phyloP scores from a whole-genome alignment of 306 rosid species.

The Begonia peltatifolia region DNA sequence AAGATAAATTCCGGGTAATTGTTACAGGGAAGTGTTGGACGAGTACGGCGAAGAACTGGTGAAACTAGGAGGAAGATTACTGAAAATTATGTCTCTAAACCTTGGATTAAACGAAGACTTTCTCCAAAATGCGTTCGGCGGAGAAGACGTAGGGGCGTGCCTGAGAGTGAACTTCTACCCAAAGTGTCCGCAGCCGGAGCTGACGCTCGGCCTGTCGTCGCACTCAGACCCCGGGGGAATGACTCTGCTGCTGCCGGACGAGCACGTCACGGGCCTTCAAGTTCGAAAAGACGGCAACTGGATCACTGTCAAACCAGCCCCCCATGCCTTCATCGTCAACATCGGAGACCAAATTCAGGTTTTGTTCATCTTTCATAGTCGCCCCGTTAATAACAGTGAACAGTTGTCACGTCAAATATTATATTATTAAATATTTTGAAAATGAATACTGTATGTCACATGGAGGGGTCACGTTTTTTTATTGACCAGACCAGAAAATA shows the following conservation, averaged over 20 bases:
- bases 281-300: neutral
- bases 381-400: too few species aligned
- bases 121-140: neutral
- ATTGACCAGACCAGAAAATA: too few species aligned
- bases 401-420: neutral
- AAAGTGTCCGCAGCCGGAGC: neutral
- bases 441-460: neutral
- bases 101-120: neutral
- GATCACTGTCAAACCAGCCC: neutral
- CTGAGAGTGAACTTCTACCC: neutral
- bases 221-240: neutral
- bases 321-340: neutral
- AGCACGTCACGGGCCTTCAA: neutral
- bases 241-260: neutral
- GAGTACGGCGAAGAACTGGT: neutral
- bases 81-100: neutral
- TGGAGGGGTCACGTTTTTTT: neutral
- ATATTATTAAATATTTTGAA: neutral
- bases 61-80: neutral
- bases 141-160: neutral
- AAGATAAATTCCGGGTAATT: neutral
- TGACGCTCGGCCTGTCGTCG: neutral
- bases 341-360: slow-evolving; percentile 1
- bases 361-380: neutral
- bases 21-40: neutral